A percentile compares a stretch with the other conserved stretches of the same genome.
These are phyloP conservation scores for Phytophthora sp. DNA, from an alignment of 352 stramenopile genomes.

Conservation along the genomic window DNA sequence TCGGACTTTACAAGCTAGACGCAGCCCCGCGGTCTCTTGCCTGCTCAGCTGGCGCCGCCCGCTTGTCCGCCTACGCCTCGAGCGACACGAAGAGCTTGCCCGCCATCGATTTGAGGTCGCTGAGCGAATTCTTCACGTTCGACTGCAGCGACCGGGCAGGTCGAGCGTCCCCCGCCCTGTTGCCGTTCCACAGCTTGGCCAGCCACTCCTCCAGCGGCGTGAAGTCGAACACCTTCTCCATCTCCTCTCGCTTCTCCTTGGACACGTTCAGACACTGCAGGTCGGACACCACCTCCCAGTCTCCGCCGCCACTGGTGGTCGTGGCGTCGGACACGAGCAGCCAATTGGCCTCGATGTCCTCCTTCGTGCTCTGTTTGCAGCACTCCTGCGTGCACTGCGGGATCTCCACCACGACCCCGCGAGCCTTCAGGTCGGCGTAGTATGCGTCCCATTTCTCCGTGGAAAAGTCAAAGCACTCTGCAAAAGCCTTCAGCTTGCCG, in stretches of 20 bases:
- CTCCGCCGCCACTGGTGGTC: conserved; percentile 45
- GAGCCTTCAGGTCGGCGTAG: conserved; percentile 56
- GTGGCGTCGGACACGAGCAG: conserved; percentile 72
- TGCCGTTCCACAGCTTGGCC: conserved; percentile 55
- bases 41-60: no score
- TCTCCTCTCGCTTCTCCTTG: conserved; percentile 67
- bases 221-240: conserved; percentile 58
- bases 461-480: conserved; percentile 87
- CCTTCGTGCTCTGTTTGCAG: conserved; percentile 68
- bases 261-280: conserved; percentile 59
- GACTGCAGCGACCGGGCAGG: conserved; percentile 38
- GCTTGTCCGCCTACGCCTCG: conserved; percentile 24
- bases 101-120: conserved; percentile 63
- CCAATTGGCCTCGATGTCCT: conserved; percentile 88
- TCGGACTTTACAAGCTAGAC: no score
- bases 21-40: no score
- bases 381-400: conserved; percentile 62
- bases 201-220: conserved; percentile 77
- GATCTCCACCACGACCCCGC: conserved; percentile 21
- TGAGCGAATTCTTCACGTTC: conserved; percentile 63
- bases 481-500: conserved; percentile 84
- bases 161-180: conserved; percentile 24
- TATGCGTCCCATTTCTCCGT: conserved; percentile 83
- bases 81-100: conserved; percentile 59
- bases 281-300: conserved; percentile 82